Base-by-base conservation (phyloP, 805 yeast species). In the Starmera caribaea region DNA sequence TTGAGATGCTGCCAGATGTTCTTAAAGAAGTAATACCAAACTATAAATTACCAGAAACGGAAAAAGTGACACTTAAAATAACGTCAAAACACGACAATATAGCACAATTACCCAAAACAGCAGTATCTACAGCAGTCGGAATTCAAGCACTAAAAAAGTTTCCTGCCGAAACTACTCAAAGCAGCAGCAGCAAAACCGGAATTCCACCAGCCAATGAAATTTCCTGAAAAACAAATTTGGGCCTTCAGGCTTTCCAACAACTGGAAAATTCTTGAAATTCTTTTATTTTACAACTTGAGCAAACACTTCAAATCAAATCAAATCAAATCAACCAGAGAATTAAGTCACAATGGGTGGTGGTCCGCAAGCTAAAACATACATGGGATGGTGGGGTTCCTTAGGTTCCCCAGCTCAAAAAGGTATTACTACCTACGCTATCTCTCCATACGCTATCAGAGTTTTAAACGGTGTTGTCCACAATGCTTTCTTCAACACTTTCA, bases 321-420 rank as follows among this genome's bases (percentile, higher is more conserved):
- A 43, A 43, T 43, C 41, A 41, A 36, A 38, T 27, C 34, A 35
- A 9, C 14, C 17, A 35, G 9, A 31, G 13, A 34, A 30, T 36
- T 17, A 34, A 36, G 38, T 41, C 41, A 50, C 48, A 56, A 81
- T 81, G 87, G 83, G 75, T 61, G 56, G 53, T 47, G 85, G 81
- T 58, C 81, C 81, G 61, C 75, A 76, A 54, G 79, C 81, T 54
- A 76, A 74, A 54, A 61, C 87, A 58, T 88, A 82, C 59, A 81
- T 85, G 90, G 97, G 97, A 54, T 88, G 96, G 96, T 88, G 97
- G 97, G 97, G 97, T 60, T 65, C 72, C 69, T 66, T 88, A 60
- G 95, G 94, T 45, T 74, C 84, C 65, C 89, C 92, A 61, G 75
- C 74, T 54, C 95, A 86, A 71, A 85, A 85, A 66, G 81, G 86